These are phyloP conservation scores for Basipetospora chlamydospora DNA, from an alignment of 2,329 filamentous ascomycete genomes.

Conservation along the genomic window DNA sequence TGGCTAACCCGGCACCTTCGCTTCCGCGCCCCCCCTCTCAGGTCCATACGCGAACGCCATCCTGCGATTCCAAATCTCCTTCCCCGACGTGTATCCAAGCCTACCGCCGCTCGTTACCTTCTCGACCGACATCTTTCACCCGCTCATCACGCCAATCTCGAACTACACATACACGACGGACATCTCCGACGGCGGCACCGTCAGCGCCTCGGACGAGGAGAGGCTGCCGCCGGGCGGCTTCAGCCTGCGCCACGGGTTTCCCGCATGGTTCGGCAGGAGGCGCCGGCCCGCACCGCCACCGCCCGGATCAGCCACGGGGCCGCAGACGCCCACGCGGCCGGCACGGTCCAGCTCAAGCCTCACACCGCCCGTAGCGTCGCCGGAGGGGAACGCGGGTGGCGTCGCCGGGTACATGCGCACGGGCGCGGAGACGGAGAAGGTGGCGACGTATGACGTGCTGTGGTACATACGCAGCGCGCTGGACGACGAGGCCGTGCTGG, in stretches of 20 bases:
- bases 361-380: too few species aligned
- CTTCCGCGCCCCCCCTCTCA: conserved; percentile 19
- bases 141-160: conserved; percentile 81
- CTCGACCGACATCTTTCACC: conserved; percentile 86
- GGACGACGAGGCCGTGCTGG: conserved; percentile 60
- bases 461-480: conserved; percentile 74
- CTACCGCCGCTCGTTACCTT: conserved; percentile 78
- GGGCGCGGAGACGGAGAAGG: conserved; percentile 22
- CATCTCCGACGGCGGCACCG: conserved; percentile 58
- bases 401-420: conserved; percentile 26
- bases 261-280: conserved; percentile 66
- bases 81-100: conserved; percentile 65
- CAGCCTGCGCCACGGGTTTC: conserved; percentile 80
- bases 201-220: conserved; percentile 73
- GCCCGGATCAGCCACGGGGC: conserved; percentile 12
- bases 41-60: conserved; percentile 81
- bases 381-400: conserved; percentile 11
- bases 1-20: too few species aligned
- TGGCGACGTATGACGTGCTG: conserved; percentile 54
- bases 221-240: conserved; percentile 78
- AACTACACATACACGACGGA: conserved; percentile 85
- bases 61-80: conserved; percentile 79
- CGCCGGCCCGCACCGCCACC: conserved; percentile 26
- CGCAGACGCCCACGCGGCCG: conserved; percentile 7
- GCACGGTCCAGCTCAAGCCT: neutral